Base-by-base conservation (phyloP, 2,329 filamentous ascomycete species). In the Aureobasidium leucospermi region DNA sequence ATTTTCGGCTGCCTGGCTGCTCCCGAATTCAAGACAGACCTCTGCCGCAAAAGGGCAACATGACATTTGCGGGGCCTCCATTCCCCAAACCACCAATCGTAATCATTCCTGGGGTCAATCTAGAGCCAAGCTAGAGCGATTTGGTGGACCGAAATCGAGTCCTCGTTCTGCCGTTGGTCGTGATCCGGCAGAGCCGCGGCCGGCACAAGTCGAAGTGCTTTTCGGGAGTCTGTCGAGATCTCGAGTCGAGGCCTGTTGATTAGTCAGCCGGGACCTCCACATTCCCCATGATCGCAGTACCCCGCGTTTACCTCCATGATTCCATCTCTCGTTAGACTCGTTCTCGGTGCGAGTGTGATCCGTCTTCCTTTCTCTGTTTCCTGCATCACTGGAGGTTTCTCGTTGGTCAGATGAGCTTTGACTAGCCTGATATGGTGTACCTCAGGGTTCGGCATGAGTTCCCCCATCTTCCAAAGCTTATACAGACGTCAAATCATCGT, bases 121-220 rank as follows among this genome's bases (percentile, higher is more conserved):
- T 38, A 57, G 41, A 34, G 9, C 34, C 55, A 8, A 43, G 43
- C 55, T 58, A 58, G 55, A 58, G 36, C 55, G 28, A 58, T 47
- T 58, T 32, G 42, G 42, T 47, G 32, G 43, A 23, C 55, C 55
- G 55, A 58, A 58, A 48, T 23, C 28, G 13, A 47, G 42, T 46
- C 29, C 15, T 52, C 34, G 32, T 47, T 58, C 43, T 58, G 55
- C 55, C 55, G 55, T 58, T 58, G 55, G 32, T 58, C 32, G 19
- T 39, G 42, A 16, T 52, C 48, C 36, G 48, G 9, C 48, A 41
- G 36, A 41, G 38, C 39, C 41, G 41, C 29, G 39, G 29, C 15
- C 55, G 55, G 55, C 55, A 58, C 28, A 58, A 48, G 55, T 58
- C 43, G 43, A 58, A 38, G 43, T 38, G 15, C 19, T 58, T 58